These are phyloP conservation scores for Taiwanofungus camphoratus DNA, from an alignment of 1,284 basidiomycete genomes.

Conservation along the genomic window DNA sequence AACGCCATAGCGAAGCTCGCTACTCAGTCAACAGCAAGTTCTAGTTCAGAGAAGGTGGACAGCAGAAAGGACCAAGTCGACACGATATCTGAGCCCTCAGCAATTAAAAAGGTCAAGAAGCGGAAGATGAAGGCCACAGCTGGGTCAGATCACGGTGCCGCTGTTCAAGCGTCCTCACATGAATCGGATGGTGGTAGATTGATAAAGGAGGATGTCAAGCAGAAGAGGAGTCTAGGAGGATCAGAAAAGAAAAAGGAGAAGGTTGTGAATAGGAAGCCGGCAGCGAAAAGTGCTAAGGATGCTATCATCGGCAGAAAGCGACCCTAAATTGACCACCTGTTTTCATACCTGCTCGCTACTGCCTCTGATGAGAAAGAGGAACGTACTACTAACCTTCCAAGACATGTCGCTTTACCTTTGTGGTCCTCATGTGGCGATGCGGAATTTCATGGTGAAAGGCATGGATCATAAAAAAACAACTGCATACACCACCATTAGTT, in stretches of 20 bases:
- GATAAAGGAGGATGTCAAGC: conserved; percentile 33
- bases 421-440: no score
- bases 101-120: conserved; percentile 20
- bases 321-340: no score
- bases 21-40: conserved; percentile 12
- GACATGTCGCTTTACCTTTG: no score
- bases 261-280: conserved; percentile 35
- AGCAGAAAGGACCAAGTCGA: conserved; percentile 25
- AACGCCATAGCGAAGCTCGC: conserved; percentile 22
- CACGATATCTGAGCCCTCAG: no score
- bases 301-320: conserved; percentile 40
- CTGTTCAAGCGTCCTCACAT: not conserved
- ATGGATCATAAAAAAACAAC: no score
- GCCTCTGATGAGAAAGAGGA: no score
- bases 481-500: no score
- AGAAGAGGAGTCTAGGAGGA: conserved; percentile 38
- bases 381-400: no score
- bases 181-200: not conserved
- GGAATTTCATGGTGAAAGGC: no score
- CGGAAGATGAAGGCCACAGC: conserved; percentile 12
- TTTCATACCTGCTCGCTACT: no score
- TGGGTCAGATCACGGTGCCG: conserved; percentile 2
- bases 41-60: conserved; percentile 47
- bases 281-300: conserved; percentile 47
- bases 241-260: conserved; percentile 61